These are phyloP conservation scores for Onygenales sp. DNA, from an alignment of 2,329 filamentous ascomycete species.

Conservation along the genomic window DNA sequence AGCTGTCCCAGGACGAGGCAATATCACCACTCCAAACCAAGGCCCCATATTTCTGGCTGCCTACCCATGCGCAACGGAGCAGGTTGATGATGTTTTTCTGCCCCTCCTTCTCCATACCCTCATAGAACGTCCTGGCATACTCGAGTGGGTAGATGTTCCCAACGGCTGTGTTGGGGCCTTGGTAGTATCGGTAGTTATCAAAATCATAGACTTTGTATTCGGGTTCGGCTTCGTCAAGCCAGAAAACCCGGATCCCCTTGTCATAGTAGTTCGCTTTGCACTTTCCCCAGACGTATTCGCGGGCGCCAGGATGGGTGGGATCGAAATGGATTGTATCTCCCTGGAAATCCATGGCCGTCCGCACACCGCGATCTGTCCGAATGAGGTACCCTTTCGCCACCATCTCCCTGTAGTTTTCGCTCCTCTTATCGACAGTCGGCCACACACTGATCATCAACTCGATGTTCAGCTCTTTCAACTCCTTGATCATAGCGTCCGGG, in stretches of 20 bases:
- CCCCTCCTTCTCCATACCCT: conserved; percentile 45
- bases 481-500: conserved; percentile 55
- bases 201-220: conserved; percentile 59
- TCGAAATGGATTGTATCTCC: conserved; percentile 54
- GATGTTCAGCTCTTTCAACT: conserved; percentile 49
- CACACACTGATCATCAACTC: conserved; percentile 63
- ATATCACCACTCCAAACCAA: conserved; percentile 61
- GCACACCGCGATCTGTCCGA: conserved; percentile 50
- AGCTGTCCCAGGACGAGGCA: conserved; percentile 51
- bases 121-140: conserved; percentile 52
- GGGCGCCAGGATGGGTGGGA: conserved; percentile 51
- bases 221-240: conserved; percentile 61
- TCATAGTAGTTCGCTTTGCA: conserved; percentile 52
- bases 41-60: conserved; percentile 54
- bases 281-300: conserved; percentile 51
- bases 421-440: conserved; percentile 53
- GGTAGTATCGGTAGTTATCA: conserved; percentile 54
- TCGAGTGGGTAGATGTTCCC: conserved; percentile 53
- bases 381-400: conserved; percentile 52
- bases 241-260: conserved; percentile 55
- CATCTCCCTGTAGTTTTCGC: conserved; percentile 55
- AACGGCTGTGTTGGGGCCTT: conserved; percentile 44
- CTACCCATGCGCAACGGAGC: conserved; percentile 47
- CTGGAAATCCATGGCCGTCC: conserved; percentile 50
- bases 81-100: conserved; percentile 53